phyloP scores from a whole-genome alignment of 345 rosid species.

The Chamaenerion angustifolium region DNA sequence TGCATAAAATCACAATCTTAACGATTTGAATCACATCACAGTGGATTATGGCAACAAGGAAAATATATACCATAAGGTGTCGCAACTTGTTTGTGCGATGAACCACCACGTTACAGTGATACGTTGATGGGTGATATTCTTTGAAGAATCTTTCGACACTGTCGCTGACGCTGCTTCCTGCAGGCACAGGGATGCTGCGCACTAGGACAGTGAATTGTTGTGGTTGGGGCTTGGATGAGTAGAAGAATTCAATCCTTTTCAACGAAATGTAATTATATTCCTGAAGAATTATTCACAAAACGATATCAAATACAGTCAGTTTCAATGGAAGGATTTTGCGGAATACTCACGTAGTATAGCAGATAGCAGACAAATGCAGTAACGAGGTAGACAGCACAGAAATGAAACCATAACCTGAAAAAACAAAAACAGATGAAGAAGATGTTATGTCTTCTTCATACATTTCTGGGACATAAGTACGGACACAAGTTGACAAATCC shows the following conservation, averaged over 20 bases:
- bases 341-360: constrained; percentile 55
- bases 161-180: constrained; percentile 58
- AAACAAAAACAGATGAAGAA: constrained; percentile 15
- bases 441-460: constrained; percentile 5
- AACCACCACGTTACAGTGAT: constrained; percentile 65
- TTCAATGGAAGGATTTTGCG: too few relatives aligned
- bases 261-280: constrained; percentile 56
- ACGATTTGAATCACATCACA: neutral
- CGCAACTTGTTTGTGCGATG: constrained; percentile 62
- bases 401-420: constrained; percentile 93
- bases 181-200: constrained; percentile 56
- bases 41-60: neutral
- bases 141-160: constrained; percentile 67
- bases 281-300: constrained; percentile 21
- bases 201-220: constrained; percentile 85
- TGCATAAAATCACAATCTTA: constrained; percentile 10
- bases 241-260: constrained; percentile 68
- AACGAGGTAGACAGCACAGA: constrained; percentile 57
- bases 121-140: constrained; percentile 58
- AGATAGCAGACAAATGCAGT: constrained; percentile 61
- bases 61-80: constrained; percentile 40
- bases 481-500: too few relatives aligned
- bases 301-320: too few relatives aligned
- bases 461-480: too few relatives aligned
- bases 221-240: constrained; percentile 76